Percentiles rank a stretch among this genome's conserved stretches.
Evolutionary conservation across 73 alveolate genomes (phyloP).

Genomic region (Tetrahymena borealis): DNA sequence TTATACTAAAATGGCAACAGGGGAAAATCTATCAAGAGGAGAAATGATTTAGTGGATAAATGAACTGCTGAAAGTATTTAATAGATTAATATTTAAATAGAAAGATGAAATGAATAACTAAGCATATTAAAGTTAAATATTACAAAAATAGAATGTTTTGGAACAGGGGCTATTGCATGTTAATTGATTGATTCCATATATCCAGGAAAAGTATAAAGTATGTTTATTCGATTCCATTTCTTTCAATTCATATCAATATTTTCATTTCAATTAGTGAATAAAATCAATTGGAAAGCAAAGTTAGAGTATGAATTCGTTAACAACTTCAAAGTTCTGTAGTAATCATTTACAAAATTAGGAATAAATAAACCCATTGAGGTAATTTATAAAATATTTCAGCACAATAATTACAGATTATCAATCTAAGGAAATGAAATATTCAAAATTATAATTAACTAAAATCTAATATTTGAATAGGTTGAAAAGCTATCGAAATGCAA

Average conservation of each 20-base stretch:
- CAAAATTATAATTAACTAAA: not conserved
- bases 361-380: slow-evolving; percentile 21
- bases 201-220: slow-evolving; percentile 18
- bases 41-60: slow-evolving; percentile 40
- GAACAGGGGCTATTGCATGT: slow-evolving; percentile 41
- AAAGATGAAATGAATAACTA: not conserved
- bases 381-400: not conserved
- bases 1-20: not conserved
- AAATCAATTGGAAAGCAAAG: slow-evolving; percentile 44
- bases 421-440: too few species aligned
- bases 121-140: not conserved
- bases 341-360: slow-evolving; percentile 29
- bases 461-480: not conserved
- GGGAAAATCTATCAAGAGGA: slow-evolving; percentile 25
- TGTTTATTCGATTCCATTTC: not conserved
- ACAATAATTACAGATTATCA: not conserved
- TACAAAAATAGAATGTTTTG: slow-evolving; percentile 25
- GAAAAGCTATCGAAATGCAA: slow-evolving; percentile 36
- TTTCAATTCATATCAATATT: not conserved
- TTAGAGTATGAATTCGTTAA: slow-evolving; percentile 36
- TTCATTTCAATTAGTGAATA: not conserved
- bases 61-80: slow-evolving; percentile 5
- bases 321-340: slow-evolving; percentile 24
- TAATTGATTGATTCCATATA: slow-evolving; percentile 28
- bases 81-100: not conserved